Base-by-base conservation (phyloP, 225 moss, liverwort and hornwort genomes). In the Lunularia cruciata region DNA sequence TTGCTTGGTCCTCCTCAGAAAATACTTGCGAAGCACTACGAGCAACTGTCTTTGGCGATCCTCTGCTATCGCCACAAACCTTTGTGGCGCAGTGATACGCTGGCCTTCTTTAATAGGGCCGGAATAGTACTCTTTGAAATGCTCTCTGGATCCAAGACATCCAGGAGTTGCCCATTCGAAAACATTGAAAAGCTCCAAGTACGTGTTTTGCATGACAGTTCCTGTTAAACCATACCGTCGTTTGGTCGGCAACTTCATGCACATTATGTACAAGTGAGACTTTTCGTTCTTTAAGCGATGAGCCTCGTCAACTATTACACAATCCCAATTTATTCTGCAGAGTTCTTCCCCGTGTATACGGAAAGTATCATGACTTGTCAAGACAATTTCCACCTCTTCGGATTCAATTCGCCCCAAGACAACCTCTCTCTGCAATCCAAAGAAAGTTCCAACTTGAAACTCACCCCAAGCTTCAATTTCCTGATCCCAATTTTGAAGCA, bases 151-250 rank as follows among this genome's bases (percentile, higher is more conserved):
- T 60, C 96, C 96, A 8, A 96, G 73, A 63, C 87, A 87, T 32
- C 85, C 78, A 32, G 92, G 92, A 36, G 92, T 79, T 25, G 89
- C 92, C 96, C 96, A 96, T 61, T 96, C 89, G 47, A 92, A 96
- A 33, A 92, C 90, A 71, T 96, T 96, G 31, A 90, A 96, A 55
- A 96, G 63, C 66, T 96, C 96, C 47, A 68, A 79, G 52, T 86
- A 90, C 48, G 89, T 90, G 57, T 96, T 96, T 53, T 96, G 96
- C 96, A 96, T 96, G 30, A 92, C 88, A n/a, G 92, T 96, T 51
- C 96, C 96, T 5, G 92, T 92, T 57, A 92, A 78, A n/a, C 96
- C 96, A 55, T 84, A 96, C 0, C 90, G 89, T 60, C 90, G 82
- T 65, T 77, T 86, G 37, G 92, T 92, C 39, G 77, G 75, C 65